Evolutionary conservation across 495 filamentous ascomycete genomes (phyloP), one percentile per base, ranked within the genome.

Genomic region (Penicillium steckii): DNA sequence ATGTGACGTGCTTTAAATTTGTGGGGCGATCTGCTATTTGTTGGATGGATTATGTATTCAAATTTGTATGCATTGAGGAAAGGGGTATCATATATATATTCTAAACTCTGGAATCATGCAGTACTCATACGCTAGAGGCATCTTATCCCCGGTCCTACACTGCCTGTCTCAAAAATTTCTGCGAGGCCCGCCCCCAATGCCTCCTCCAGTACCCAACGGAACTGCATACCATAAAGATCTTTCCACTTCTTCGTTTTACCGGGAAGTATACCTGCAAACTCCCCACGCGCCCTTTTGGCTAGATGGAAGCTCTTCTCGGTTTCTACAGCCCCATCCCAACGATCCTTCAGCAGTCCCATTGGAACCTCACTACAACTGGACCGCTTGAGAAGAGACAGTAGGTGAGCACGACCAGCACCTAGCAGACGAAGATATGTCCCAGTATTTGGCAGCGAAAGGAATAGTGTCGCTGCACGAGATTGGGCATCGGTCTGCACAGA

Each of bases 161-260:
- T 92, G 23, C 87, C 79, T 12, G 91, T 96, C 60, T 94, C 86
- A 64, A 96, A 95, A 5, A 90, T 68, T 67, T 95, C 91, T 24
- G 94, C 74, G n/a, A 89, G 55, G 8, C 91, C 91, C 3, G 84
- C 79, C 1, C 90, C 90, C 10, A 92, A 79, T 33, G 87, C 86
- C 62, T 94, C 89, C 30, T 83, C 86, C 13, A 95, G 57, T 9
- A 87, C 78, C 88, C 88, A 95, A 38, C 85, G 83, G 64, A 94
- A 95, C 8, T 69, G 72, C 61, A 94, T 70, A 2, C 91, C 91
- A 55, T 85, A 84, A 52, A 91, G 83, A 6, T 86, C 79, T 63
- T 83, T 88, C 91, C 91, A 96, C 67, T 89, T 92, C 65, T 81
- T 85, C 15, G 90, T 80, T 59, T 82, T 75, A 0, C 86, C 89